Conservation (phyloP, 352 stramenopile species). For the Globisporangium cederbergense region DNA sequence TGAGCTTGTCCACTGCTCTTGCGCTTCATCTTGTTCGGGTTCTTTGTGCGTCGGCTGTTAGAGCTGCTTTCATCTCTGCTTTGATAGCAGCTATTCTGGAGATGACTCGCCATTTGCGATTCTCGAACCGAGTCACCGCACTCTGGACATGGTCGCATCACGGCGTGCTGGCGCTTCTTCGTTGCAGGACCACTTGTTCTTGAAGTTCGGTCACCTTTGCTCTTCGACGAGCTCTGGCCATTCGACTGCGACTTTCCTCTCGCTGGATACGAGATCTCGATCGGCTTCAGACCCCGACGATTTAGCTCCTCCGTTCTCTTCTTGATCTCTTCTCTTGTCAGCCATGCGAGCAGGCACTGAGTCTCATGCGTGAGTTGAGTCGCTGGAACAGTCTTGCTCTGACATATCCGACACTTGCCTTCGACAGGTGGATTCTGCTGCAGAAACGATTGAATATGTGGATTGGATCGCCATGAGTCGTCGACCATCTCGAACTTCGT, state of each 20-base stretch:
- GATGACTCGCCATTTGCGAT: constrained; percentile 62
- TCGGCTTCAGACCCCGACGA: constrained; percentile 27
- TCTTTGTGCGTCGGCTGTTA: constrained; percentile 32
- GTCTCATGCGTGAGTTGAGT: constrained; percentile 52
- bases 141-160: constrained; percentile 52
- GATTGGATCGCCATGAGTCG: constrained; percentile 41
- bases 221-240: constrained; percentile 5
- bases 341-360: constrained; percentile 57
- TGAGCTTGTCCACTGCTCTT: constrained; percentile 19
- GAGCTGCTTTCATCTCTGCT: constrained; percentile 5
- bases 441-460: constrained; percentile 25
- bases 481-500: constrained; percentile 70
- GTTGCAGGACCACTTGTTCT: constrained; percentile 13
- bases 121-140: constrained; percentile 63
- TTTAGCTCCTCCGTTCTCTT: constrained; percentile 37
- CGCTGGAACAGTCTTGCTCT: constrained; percentile 35
- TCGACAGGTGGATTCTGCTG: constrained; percentile 20
- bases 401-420: constrained; percentile 62
- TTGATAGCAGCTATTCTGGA: constrained; percentile 53
- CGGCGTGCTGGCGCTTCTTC: constrained; percentile 39
- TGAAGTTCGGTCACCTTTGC: constrained; percentile 14
- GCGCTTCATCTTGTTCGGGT: constrained; percentile 36
- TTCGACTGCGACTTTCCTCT: constrained; percentile 29
- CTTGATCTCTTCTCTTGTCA: constrained; percentile 41
- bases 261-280: constrained; percentile 39